Percentiles rank a stretch among this genome's conserved stretches.
These are phyloP conservation scores for Tricholoma saponaceum DNA, from an alignment of 768 basidiomycete species.

Conservation along the genomic window DNA sequence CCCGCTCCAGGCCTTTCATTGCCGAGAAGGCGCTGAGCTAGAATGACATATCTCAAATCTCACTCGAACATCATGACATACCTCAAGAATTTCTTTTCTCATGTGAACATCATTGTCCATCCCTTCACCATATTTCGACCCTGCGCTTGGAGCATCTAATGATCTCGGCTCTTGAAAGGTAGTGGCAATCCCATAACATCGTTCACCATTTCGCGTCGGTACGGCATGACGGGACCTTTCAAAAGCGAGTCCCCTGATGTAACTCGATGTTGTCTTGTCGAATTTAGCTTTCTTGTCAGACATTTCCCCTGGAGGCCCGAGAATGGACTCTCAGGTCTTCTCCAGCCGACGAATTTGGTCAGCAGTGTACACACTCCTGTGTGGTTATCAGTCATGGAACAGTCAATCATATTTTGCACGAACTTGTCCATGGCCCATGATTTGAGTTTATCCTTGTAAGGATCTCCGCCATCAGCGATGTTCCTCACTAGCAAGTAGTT, in stretches of 20 bases:
- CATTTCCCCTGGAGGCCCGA: not conserved
- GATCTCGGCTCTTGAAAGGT: not conserved
- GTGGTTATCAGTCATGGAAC: too few species aligned
- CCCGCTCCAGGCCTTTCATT: not conserved
- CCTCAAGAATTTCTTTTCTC: not conserved
- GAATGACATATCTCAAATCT: not conserved
- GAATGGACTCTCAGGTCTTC: not conserved
- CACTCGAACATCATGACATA: not conserved
- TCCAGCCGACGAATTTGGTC: not conserved
- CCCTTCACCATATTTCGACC: not conserved
- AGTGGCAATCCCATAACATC: not conserved
- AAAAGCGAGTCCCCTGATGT: not conserved
- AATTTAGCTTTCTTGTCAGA: not conserved
- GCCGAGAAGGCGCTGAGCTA: not conserved
- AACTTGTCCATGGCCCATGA: too few species aligned
- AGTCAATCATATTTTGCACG: too few species aligned
- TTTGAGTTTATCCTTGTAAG: not conserved
- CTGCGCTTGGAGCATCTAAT: not conserved
- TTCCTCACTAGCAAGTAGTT: not conserved
- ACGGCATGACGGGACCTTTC: not conserved
- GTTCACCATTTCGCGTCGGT: not conserved
- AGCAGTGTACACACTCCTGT: not conserved
- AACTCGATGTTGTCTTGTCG: not conserved
- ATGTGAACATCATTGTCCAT: not conserved
- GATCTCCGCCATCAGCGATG: not conserved